These are phyloP conservation scores for Suillus ampliporus DNA, from an alignment of 768 basidiomycete species.

Conservation along the genomic window DNA sequence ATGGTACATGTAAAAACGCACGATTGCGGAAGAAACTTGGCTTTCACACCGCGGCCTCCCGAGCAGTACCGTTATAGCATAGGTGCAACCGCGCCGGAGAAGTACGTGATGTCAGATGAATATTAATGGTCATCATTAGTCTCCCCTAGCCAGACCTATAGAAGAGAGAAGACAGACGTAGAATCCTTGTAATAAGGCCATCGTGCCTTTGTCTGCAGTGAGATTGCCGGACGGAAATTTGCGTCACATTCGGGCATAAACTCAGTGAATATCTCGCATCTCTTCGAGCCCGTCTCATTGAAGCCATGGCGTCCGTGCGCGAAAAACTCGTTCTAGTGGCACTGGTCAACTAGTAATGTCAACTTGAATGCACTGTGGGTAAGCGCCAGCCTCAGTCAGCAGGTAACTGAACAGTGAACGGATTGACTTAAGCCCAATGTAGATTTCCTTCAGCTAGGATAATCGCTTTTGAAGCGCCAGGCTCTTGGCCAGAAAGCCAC, in stretches of 20 bases:
- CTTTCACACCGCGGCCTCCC: background rate
- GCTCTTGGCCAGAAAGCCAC: background rate
- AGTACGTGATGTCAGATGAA: background rate
- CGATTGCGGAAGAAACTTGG: too few species aligned
- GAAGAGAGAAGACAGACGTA: too few species aligned
- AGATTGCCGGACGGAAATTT: background rate
- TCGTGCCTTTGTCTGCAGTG: background rate
- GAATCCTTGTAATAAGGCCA: too few species aligned
- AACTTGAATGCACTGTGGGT: slow-evolving; percentile 7
- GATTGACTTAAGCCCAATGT: background rate
- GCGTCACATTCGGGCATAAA: background rate
- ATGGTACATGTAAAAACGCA: too few species aligned
- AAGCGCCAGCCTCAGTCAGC: slow-evolving; percentile 1
- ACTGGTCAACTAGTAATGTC: too few species aligned
- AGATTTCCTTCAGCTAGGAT: background rate
- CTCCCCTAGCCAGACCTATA: too few species aligned
- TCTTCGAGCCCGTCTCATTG: background rate
- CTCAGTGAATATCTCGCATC: background rate
- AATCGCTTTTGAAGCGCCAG: background rate
- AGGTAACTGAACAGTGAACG: background rate
- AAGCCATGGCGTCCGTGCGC: background rate
- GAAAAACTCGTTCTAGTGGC: background rate
- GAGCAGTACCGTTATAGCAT: background rate
- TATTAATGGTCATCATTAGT: background rate
- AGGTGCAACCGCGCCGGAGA: background rate